phyloP scores from a whole-genome alignment of 164 flowering plant genomes.

The Stephania cephalantha region DNA sequence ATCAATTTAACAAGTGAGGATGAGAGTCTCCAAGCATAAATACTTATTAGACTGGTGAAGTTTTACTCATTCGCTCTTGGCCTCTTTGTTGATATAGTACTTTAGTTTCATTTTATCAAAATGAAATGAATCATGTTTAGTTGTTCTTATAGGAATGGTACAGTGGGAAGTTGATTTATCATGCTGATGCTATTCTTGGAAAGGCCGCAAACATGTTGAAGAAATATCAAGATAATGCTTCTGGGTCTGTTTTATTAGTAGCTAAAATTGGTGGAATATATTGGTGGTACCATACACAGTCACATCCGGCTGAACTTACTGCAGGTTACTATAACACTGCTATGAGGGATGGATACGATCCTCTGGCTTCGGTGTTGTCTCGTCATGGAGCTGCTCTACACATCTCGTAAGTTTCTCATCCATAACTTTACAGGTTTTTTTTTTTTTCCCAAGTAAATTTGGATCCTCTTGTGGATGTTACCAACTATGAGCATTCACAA shows the following conservation, averaged over 20 bases:
- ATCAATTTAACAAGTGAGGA: no score
- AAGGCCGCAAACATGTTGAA: constrained; percentile 41
- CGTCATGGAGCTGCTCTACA: constrained; percentile 59
- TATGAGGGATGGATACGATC: constrained; percentile 50
- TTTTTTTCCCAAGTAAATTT: not conserved
- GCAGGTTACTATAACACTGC: constrained; percentile 59
- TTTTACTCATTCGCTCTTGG: not conserved
- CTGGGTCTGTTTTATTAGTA: constrained; percentile 33
- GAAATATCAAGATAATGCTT: constrained; percentile 29
- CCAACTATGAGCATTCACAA: not conserved
- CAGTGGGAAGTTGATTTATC: constrained; percentile 48
- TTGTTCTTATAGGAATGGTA: constrained; percentile 53
- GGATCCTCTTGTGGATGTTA: not conserved
- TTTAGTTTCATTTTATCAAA: not conserved
- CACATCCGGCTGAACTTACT: constrained; percentile 61
- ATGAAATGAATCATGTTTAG: not conserved
- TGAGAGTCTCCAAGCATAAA: no score
- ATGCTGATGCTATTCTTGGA: constrained; percentile 50
- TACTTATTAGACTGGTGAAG: not conserved
- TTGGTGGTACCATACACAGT: constrained; percentile 48
- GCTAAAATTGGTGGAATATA: constrained; percentile 54
- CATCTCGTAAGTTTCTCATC: constrained; percentile 34
- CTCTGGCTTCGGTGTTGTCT: constrained; percentile 41
- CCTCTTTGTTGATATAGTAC: not conserved
- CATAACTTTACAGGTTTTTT: not conserved